Evolutionary conservation across 2,329 filamentous ascomycete species (phyloP).

Genomic region (Trichoderma atrobrunneum): DNA sequence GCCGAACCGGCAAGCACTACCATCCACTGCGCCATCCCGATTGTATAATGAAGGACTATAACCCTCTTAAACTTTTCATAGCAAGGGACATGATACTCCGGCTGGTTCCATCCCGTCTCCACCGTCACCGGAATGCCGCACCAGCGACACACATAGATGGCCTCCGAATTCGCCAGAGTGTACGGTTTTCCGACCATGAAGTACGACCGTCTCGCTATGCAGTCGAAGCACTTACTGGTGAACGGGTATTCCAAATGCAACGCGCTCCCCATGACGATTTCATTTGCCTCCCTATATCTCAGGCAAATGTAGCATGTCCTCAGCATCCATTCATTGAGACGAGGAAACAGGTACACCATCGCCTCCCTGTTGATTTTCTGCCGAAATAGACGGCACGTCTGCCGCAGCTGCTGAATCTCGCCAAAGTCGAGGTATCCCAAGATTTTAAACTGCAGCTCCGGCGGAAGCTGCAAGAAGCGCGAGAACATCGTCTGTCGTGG

Average conservation of each 20-base stretch:
- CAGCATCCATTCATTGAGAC: constrained; percentile 32
- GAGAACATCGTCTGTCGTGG: background rate
- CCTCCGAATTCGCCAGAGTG: constrained; percentile 35
- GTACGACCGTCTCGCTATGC: constrained; percentile 35
- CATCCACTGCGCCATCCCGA: constrained; percentile 39
- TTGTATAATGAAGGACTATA: constrained; percentile 38
- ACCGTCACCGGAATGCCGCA: constrained; percentile 39
- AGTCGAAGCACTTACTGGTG: constrained; percentile 40
- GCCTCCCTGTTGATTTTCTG: constrained; percentile 34
- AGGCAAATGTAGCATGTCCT: constrained; percentile 43
- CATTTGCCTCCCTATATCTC: constrained; percentile 31
- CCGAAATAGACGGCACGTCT: constrained; percentile 40
- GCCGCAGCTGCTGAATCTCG: constrained; percentile 42
- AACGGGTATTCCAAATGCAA: constrained; percentile 37
- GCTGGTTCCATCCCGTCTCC: constrained; percentile 31
- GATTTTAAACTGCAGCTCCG: constrained; percentile 43
- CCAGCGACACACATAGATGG: constrained; percentile 43
- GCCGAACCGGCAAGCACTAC: constrained; percentile 36
- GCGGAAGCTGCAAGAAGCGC: constrained; percentile 37
- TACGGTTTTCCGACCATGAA: constrained; percentile 38
- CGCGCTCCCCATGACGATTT: constrained; percentile 34
- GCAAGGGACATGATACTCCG: constrained; percentile 42
- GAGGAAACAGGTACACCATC: constrained; percentile 37
- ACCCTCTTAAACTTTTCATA: constrained; percentile 38
- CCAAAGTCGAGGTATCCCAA: constrained; percentile 42